A percentile compares a stretch with the other conserved stretches of the same genome.
phyloP scores from a whole-genome alignment of 163 green algal species.

The Scenedesmus sp. region DNA sequence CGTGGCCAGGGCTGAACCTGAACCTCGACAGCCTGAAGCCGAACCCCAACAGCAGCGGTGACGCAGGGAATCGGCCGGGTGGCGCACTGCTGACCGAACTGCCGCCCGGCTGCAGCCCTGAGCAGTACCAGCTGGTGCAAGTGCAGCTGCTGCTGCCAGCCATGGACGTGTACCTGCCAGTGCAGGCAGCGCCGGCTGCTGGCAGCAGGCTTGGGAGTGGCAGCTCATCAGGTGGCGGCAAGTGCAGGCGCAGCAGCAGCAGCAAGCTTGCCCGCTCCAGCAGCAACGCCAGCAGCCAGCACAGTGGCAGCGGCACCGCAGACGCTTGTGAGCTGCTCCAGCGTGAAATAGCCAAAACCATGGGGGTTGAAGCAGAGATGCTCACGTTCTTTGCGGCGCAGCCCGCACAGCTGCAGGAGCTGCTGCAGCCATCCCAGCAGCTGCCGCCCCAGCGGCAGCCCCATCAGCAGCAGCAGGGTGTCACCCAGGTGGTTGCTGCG shows the following conservation, averaged over 20 bases:
- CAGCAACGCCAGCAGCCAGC: not conserved
- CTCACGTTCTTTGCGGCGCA: not conserved
- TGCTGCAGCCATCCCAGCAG: not conserved
- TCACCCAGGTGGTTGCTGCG: not conserved
- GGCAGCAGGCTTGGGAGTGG: slow-evolving; percentile 3
- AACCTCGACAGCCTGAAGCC: not conserved
- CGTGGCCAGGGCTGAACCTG: not conserved
- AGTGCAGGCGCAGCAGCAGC: slow-evolving; percentile 32
- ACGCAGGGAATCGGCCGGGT: not conserved
- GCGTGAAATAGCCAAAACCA: not conserved
- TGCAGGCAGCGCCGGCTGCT: not conserved
- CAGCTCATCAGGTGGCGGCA: not conserved
- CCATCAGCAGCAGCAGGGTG: slow-evolving; percentile 13
- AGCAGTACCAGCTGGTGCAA: slow-evolving; percentile 17
- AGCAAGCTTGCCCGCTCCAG: slow-evolving; percentile 29
- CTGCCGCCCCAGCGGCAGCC: slow-evolving; percentile 26
- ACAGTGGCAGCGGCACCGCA: slow-evolving; percentile 7
- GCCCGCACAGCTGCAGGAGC: slow-evolving; percentile 5
- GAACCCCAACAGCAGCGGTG: not conserved
- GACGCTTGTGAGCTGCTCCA: not conserved
- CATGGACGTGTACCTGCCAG: slow-evolving; percentile 7
- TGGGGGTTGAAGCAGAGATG: not conserved
- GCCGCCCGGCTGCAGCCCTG: not conserved
- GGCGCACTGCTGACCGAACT: not conserved
- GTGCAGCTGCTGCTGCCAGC: slow-evolving; percentile 48